phyloP scores from a whole-genome alignment of 169 alveolate genomes.

The Eimeria acervulina region DNA sequence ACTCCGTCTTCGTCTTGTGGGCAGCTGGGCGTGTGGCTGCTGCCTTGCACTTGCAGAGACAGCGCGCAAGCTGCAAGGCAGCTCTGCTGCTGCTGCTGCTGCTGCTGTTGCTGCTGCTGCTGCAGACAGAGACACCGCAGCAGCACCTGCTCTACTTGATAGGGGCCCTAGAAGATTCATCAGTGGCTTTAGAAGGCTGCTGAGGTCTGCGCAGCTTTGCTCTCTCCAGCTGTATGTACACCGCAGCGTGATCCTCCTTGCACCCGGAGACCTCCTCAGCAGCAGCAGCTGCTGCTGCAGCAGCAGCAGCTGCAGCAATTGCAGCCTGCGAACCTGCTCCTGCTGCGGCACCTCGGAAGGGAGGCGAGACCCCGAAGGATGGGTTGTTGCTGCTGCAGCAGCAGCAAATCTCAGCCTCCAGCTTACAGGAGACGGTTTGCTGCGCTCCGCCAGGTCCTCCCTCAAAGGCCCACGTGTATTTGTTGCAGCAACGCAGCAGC shows the following conservation, averaged over 20 bases:
- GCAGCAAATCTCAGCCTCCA: conserved; percentile 9
- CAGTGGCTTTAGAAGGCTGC: not conserved
- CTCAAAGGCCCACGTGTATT: not conserved
- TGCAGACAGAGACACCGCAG: not conserved
- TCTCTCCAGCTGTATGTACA: conserved; percentile 46
- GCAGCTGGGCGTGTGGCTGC: conserved; percentile 31
- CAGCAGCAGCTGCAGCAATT: conserved; percentile 21
- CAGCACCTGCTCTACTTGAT: not conserved
- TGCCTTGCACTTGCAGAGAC: conserved; percentile 19
- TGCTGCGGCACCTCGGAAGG: not conserved
- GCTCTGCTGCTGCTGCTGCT: not conserved
- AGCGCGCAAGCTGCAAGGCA: conserved; percentile 6
- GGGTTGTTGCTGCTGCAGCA: conserved; percentile 42
- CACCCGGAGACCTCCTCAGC: conserved; percentile 30
- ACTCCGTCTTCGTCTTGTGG: not conserved
- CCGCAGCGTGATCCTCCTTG: conserved; percentile 17
- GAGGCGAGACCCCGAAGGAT: not conserved
- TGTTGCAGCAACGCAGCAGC: conserved; percentile 17
- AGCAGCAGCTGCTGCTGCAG: conserved; percentile 8
- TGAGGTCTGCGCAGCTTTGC: conserved; percentile 59
- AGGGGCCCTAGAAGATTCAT: conserved; percentile 13
- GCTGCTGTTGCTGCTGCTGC: conserved; percentile 18
- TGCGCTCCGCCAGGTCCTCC: conserved; percentile 15
- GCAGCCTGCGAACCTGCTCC: conserved; percentile 54
- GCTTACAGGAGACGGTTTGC: conserved; percentile 1